phyloP scores from a whole-genome alignment of 2,329 filamentous ascomycete species.

The Pseudogymnoascus pannorum region DNA sequence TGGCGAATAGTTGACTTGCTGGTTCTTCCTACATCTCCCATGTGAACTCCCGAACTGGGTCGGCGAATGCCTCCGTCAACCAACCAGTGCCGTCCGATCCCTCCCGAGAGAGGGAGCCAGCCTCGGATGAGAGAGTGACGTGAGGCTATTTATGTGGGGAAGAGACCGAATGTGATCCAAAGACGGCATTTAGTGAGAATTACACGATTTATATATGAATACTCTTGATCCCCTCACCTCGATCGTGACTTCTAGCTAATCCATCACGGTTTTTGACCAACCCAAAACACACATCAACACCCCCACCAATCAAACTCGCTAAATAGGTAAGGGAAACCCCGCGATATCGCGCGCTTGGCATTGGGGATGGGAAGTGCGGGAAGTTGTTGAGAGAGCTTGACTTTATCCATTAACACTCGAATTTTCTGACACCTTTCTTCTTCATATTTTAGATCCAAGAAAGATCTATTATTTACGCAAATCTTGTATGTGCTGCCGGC shows the following conservation, averaged over 20 bases:
- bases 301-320: not conserved
- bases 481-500: not conserved
- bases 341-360: slow-evolving; percentile 7
- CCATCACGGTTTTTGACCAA: not conserved
- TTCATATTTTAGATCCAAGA: not conserved
- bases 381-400: not conserved
- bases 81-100: slow-evolving; percentile 1
- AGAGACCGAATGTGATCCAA: not conserved
- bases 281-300: not conserved
- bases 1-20: not conserved
- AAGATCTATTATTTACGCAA: not conserved
- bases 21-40: not conserved
- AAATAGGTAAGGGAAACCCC: slow-evolving; percentile 8
- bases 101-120: not conserved
- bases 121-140: not conserved
- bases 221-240: not conserved
- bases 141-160: not conserved
- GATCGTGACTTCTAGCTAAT: not conserved
- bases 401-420: not conserved
- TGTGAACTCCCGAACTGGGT: not conserved
- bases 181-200: not conserved
- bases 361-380: slow-evolving; percentile 3
- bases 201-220: not conserved
- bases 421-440: not conserved
- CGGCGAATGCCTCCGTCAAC: not conserved